Evolutionary conservation across 306 rosid genomes (phyloP).

Genomic region (Carpinus viminea): DNA sequence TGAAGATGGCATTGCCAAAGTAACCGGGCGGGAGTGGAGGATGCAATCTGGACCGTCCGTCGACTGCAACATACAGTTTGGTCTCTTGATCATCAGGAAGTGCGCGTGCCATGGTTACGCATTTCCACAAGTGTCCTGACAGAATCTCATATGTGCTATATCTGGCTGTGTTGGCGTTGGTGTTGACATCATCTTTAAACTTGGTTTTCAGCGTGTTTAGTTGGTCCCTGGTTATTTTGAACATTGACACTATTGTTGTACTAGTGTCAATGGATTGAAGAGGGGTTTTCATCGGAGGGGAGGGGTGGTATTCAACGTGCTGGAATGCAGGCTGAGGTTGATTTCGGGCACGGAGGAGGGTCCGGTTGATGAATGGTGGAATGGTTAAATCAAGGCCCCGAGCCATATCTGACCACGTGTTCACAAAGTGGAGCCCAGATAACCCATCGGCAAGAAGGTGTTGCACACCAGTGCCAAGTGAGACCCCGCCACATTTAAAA

Average conservation of each 20-base stretch:
- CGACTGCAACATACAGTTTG: slow-evolving; percentile 77
- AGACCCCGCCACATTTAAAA: slow-evolving; percentile 91
- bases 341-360: slow-evolving; percentile 65
- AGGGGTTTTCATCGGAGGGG: slow-evolving; percentile 62
- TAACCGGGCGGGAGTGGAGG: slow-evolving; percentile 84
- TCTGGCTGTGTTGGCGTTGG: slow-evolving; percentile 44
- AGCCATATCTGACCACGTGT: slow-evolving; percentile 90
- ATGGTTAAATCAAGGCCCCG: slow-evolving; percentile 72
- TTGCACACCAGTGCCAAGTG: slow-evolving; percentile 88
- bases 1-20: slow-evolving; percentile 86
- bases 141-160: slow-evolving; percentile 90
- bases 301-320: slow-evolving; percentile 81
- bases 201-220: slow-evolving; percentile 61
- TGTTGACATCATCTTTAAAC: slow-evolving; percentile 63
- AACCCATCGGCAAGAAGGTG: slow-evolving; percentile 85
- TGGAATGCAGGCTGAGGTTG: slow-evolving; percentile 72
- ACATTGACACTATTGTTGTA: slow-evolving; percentile 48
- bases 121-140: slow-evolving; percentile 81
- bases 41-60: slow-evolving; percentile 75
- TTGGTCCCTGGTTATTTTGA: slow-evolving; percentile 63
- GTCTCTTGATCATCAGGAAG: slow-evolving; percentile 73
- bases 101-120: slow-evolving; percentile 61
- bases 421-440: slow-evolving; percentile 87
- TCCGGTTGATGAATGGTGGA: slow-evolving; percentile 77
- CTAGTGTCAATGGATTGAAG: slow-evolving; percentile 37